These are phyloP conservation scores for Serendipita vermifera DNA, from an alignment of 768 basidiomycete species.

Conservation along the genomic window DNA sequence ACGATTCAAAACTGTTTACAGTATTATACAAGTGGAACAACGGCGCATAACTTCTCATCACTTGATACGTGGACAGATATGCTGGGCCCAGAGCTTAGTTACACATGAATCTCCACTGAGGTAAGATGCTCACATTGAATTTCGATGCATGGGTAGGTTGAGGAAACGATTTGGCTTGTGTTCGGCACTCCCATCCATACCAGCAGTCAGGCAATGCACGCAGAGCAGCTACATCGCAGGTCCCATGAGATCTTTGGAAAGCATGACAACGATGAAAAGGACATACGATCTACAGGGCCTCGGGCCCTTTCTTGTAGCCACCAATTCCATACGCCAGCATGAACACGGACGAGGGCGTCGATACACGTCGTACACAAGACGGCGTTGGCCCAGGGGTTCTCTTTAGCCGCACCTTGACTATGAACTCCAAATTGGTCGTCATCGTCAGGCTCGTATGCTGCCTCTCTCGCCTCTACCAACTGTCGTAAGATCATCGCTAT, in stretches of 20 bases:
- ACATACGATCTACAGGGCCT: background rate
- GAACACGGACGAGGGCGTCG: background rate
- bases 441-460: background rate
- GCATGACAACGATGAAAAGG: background rate
- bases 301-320: background rate
- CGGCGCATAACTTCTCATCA: no score
- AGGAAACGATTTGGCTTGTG: background rate
- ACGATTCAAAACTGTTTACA: no score
- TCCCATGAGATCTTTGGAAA: no score
- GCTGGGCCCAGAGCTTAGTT: background rate
- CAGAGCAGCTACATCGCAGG: background rate
- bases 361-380: background rate
- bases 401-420: background rate
- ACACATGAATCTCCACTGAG: no score
- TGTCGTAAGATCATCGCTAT: background rate
- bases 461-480: background rate
- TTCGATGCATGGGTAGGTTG: background rate
- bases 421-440: background rate
- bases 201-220: background rate
- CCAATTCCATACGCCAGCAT: background rate
- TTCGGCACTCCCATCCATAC: constrained; percentile 1
- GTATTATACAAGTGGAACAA: no score
- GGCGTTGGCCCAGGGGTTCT: background rate
- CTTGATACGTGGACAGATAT: background rate
- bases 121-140: background rate